Evolutionary conservation across 805 yeast species (phyloP).

Genomic region (Candida patagonica): DNA sequence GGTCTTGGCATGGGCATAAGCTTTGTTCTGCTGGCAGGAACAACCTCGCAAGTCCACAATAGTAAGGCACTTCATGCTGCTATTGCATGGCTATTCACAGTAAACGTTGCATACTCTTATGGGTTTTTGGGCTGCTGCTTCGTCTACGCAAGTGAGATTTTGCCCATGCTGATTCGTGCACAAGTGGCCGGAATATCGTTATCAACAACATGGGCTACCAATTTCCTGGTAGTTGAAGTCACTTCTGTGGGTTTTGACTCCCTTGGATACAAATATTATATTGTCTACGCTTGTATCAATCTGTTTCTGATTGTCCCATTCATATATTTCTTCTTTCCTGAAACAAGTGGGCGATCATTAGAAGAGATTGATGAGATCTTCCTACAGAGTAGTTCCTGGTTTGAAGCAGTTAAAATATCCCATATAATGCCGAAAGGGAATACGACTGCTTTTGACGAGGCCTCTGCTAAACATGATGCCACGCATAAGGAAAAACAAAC

Average conservation of each 20-base stretch:
- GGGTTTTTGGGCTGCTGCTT: slow-evolving; percentile 13
- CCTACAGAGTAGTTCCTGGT: slow-evolving; percentile 1
- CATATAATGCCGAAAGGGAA: neutral
- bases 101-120: slow-evolving; percentile 12
- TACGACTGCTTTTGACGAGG: neutral
- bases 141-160: slow-evolving; percentile 46
- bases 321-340: slow-evolving; percentile 34
- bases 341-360: slow-evolving; percentile 37
- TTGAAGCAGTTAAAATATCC: slow-evolving; percentile 1
- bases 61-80: slow-evolving; percentile 12
- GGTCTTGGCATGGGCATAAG: slow-evolving; percentile 49
- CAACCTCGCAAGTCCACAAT: slow-evolving; percentile 12
- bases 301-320: slow-evolving; percentile 28
- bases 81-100: slow-evolving; percentile 11
- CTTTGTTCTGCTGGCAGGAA: slow-evolving; percentile 17
- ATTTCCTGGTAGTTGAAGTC: slow-evolving; percentile 52
- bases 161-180: slow-evolving; percentile 38
- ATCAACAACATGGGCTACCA: slow-evolving; percentile 48
- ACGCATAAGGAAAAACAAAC: neutral
- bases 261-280: slow-evolving; percentile 4
- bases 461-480: too few relatives aligned
- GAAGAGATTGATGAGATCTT: slow-evolving; percentile 35
- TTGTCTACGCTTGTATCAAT: slow-evolving; percentile 10
- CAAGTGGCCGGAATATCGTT: slow-evolving; percentile 33
- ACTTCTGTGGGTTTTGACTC: slow-evolving; percentile 9